Conservation (phyloP, 768 basidiomycete genomes). For the Boletellus sp. region DNA sequence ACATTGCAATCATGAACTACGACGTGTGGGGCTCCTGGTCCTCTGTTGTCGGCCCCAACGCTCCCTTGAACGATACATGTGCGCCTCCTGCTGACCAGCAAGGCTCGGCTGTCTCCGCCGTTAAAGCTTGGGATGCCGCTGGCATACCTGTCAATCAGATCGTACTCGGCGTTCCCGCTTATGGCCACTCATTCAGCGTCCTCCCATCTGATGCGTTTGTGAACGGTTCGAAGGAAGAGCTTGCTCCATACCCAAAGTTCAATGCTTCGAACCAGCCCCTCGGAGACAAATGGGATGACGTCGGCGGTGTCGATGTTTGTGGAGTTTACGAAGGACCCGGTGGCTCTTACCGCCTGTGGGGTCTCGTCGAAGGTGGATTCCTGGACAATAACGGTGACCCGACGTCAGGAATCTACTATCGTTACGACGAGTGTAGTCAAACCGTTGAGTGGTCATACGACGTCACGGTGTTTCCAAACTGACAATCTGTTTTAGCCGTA, state of each 20-base stretch:
- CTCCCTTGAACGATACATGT: conserved; percentile 79
- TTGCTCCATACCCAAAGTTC: conserved; percentile 51
- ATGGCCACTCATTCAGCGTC: conserved; percentile 71
- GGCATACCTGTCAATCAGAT: conserved; percentile 70
- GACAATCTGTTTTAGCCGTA: conserved; percentile 47
- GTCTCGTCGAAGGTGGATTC: conserved; percentile 54
- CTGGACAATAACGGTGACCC: conserved; percentile 30
- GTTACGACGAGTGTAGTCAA: conserved; percentile 67
- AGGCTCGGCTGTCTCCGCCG: conserved; percentile 73
- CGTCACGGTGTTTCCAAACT: neutral
- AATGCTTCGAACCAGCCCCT: conserved; percentile 38
- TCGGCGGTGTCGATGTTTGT: conserved; percentile 49
- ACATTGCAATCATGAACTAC: conserved; percentile 63
- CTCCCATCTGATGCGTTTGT: conserved; percentile 36
- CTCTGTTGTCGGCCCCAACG: conserved; percentile 66
- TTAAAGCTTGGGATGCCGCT: conserved; percentile 69
- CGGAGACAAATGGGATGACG: conserved; percentile 58
- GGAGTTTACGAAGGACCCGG: conserved; percentile 44
- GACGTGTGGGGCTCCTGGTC: conserved; percentile 55
- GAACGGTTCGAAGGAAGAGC: conserved; percentile 28
- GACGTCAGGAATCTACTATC: conserved; percentile 46
- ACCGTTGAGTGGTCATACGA: conserved; percentile 48
- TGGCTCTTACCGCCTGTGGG: conserved; percentile 60
- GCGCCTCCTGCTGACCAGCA: conserved; percentile 50
- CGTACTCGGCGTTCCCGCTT: conserved; percentile 76